Conservation (phyloP, 768 basidiomycete species). For the Albatrellus ellisii region DNA sequence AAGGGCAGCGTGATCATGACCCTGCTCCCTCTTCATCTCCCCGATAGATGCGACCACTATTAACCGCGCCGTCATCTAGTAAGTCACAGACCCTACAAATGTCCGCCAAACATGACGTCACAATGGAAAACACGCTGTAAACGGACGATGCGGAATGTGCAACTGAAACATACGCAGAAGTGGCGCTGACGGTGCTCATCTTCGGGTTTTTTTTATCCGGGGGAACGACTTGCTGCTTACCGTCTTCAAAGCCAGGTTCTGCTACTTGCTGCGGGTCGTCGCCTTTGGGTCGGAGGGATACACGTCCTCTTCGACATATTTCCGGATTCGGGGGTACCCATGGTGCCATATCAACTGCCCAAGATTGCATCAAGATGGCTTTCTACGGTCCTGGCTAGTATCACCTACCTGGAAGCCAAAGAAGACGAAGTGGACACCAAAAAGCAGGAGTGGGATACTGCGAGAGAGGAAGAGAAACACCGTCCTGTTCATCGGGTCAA, state of each 20-base stretch:
- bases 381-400: too few relatives aligned
- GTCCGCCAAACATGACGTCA: conserved; percentile 85
- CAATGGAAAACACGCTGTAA: conserved; percentile 5
- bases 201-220: conserved; percentile 18
- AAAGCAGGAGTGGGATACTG: conserved; percentile 65
- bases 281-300: background rate
- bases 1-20: conserved; percentile 80
- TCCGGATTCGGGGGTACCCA: conserved; percentile 34
- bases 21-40: conserved; percentile 71
- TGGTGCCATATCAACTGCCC: conserved; percentile 62
- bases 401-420: conserved; percentile 6
- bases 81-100: conserved; percentile 40
- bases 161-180: conserved; percentile 26
- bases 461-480: conserved; percentile 67
- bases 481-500: conserved; percentile 13
- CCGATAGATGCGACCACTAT: conserved; percentile 86
- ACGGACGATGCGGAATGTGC: background rate
- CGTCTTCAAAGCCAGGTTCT: too few relatives aligned
- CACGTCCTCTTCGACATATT: background rate
- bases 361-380: too few relatives aligned
- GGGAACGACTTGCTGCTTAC: too few relatives aligned
- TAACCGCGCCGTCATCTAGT: background rate
- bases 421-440: conserved; percentile 52
- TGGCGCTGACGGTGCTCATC: conserved; percentile 67
- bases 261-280: too few relatives aligned